Conservation (phyloP, 2,329 filamentous ascomycete genomes). For the Beauveria medogensis region DNA sequence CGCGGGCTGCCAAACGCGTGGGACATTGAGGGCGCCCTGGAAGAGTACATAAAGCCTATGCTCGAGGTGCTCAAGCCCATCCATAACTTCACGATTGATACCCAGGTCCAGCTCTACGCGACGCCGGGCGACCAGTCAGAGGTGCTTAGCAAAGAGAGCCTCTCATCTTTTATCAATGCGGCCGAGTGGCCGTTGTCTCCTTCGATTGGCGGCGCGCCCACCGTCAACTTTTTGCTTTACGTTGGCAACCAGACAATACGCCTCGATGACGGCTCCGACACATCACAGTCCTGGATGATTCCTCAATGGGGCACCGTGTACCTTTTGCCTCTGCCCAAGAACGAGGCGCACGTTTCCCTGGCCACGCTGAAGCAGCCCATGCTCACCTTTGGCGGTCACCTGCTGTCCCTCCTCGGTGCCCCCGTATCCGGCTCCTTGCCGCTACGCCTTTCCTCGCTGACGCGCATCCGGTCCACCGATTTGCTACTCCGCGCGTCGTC, state of each 20-base stretch:
- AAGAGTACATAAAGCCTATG: constrained; percentile 73
- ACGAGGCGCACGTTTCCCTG: constrained; percentile 46
- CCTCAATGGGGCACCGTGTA: constrained; percentile 85
- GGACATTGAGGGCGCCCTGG: constrained; percentile 79
- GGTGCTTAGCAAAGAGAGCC: constrained; percentile 71
- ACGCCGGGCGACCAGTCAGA: constrained; percentile 53
- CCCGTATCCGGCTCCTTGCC: constrained; percentile 78
- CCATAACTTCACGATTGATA: constrained; percentile 93
- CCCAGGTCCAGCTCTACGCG: constrained; percentile 94
- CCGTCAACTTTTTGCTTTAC: constrained; percentile 92
- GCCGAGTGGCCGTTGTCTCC: constrained; percentile 96
- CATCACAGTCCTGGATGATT: constrained; percentile 71
- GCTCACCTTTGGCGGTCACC: constrained; percentile 82
- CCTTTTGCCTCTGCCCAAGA: constrained; percentile 41
- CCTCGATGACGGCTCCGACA: constrained; percentile 34
- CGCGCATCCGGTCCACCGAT: constrained; percentile 77
- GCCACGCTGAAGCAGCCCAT: constrained; percentile 70
- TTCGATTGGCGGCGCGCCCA: constrained; percentile 86
- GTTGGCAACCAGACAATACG: constrained; percentile 70
- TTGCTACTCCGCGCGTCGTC: constrained; percentile 84
- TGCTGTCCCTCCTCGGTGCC: constrained; percentile 79
- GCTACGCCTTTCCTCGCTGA: constrained; percentile 74
- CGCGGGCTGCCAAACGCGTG: constrained; percentile 72
- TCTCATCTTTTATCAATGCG: constrained; percentile 93
- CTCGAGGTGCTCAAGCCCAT: constrained; percentile 72